Conservation (phyloP, 1,284 basidiomycete species). For the Limonomyces culmigenus region DNA sequence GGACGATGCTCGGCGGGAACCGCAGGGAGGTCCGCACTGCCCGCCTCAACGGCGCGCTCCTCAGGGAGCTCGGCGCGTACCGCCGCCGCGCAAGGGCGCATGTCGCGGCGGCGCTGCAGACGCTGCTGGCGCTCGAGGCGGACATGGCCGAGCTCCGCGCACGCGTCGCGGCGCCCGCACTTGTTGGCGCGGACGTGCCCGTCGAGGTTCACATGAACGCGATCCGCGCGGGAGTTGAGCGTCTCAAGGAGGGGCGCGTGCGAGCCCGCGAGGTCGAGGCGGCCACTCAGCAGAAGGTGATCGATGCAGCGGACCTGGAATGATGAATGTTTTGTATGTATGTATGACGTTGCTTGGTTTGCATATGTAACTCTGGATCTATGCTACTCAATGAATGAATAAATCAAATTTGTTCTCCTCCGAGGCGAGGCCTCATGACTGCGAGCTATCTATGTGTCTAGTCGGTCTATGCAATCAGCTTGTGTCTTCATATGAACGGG, state of each 20-base stretch:
- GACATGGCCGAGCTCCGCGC: conserved; percentile 62
- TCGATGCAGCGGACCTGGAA: no score
- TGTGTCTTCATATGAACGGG: no score
- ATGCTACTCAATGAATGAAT: no score
- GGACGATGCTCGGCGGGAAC: conserved; percentile 53
- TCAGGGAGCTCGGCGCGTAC: conserved; percentile 36
- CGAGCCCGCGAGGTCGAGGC: conserved; percentile 19
- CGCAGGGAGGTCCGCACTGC: no score
- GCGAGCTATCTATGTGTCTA: no score
- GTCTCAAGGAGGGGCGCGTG: conserved; percentile 38
- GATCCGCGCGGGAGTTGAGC: conserved; percentile 42
- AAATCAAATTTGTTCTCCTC: no score
- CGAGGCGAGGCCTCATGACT: no score
- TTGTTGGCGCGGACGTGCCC: conserved; percentile 39
- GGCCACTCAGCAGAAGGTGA: conserved; percentile 13
- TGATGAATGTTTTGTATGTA: no score
- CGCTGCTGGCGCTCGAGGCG: conserved; percentile 40
- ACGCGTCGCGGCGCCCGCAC: conserved; percentile 42
- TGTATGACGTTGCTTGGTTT: no score
- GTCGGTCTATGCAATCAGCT: no score
- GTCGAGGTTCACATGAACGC: conserved; percentile 56
- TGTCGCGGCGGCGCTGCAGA: conserved; percentile 42
- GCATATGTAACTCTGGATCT: no score
- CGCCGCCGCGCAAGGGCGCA: conserved; percentile 40
- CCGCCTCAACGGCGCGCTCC: no score